phyloP scores from a whole-genome alignment of 2,329 filamentous ascomycete species.

The Dactylellina cionopaga region DNA sequence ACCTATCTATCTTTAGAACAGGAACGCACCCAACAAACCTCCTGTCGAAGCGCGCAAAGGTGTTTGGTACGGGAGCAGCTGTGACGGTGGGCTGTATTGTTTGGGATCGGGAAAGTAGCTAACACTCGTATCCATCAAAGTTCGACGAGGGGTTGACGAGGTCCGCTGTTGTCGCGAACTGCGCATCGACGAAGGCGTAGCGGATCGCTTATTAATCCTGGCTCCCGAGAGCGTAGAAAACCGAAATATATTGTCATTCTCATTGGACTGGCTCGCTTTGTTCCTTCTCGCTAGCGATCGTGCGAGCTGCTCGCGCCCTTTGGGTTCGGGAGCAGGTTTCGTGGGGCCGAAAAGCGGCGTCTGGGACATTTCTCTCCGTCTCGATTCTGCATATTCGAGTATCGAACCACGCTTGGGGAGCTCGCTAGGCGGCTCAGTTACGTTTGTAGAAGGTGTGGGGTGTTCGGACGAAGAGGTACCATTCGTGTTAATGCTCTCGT shows the following conservation, averaged over 20 bases:
- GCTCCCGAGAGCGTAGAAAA: background rate
- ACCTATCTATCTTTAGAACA: background rate
- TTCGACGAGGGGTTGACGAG: slow-evolving; percentile 10
- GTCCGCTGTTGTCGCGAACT: slow-evolving; percentile 16
- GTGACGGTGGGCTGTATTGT: slow-evolving; percentile 39
- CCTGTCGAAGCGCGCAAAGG: background rate
- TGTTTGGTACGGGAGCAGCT: background rate
- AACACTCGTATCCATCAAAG: background rate
- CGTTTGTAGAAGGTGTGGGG: slow-evolving; percentile 14
- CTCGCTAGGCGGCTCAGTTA: background rate
- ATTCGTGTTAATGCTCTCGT: slow-evolving; percentile 9
- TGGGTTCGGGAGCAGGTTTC: background rate
- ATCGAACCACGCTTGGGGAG: slow-evolving; percentile 11
- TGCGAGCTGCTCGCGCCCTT: slow-evolving; percentile 12
- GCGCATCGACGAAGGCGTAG: slow-evolving; percentile 39
- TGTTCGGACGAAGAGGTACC: slow-evolving; percentile 5
- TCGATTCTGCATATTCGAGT: slow-evolving; percentile 34
- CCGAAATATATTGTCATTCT: background rate
- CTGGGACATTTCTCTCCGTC: slow-evolving; percentile 33
- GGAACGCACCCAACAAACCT: slow-evolving; percentile 14
- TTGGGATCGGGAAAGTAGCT: slow-evolving; percentile 6
- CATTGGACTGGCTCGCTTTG: slow-evolving; percentile 1
- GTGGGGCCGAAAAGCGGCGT: slow-evolving; percentile 2
- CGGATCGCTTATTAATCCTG: slow-evolving; percentile 29
- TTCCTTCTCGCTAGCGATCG: slow-evolving; percentile 26